phyloP scores from a whole-genome alignment of 352 stramenopile species.

The Pythium vanterpoolii region DNA sequence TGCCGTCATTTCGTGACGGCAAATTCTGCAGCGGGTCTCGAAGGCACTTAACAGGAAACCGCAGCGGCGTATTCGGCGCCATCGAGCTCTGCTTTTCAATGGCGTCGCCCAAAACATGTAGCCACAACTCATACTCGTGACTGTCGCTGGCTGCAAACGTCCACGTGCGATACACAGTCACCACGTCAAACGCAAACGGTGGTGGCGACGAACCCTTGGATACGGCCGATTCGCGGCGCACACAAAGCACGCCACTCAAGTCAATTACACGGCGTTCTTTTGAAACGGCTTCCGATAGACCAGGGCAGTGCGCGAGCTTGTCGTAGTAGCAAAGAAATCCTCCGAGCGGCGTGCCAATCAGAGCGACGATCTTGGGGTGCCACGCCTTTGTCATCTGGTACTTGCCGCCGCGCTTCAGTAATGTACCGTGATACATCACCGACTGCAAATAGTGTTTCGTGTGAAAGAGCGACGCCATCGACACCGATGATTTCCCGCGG shows the following conservation, averaged over 20 bases:
- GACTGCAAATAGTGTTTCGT: constrained; percentile 44
- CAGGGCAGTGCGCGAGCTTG: constrained; percentile 58
- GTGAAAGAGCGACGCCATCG: constrained; percentile 32
- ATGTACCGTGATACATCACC: constrained; percentile 52
- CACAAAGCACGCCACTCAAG: constrained; percentile 58
- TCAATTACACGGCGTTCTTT: constrained; percentile 68
- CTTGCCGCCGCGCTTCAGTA: constrained; percentile 57
- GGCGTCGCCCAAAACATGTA: constrained; percentile 46
- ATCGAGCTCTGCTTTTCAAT: constrained; percentile 58
- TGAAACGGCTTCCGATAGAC: constrained; percentile 34
- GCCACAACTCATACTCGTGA: constrained; percentile 55
- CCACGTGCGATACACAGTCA: constrained; percentile 74
- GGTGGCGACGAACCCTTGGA: constrained; percentile 11
- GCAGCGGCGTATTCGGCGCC: constrained; percentile 41
- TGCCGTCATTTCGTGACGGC: constrained; percentile 39
- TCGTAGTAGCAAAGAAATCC: constrained; percentile 76
- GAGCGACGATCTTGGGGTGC: constrained; percentile 45
- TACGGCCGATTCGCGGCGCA: constrained; percentile 44
- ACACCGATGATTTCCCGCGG: constrained; percentile 25
- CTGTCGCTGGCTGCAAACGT: constrained; percentile 51
- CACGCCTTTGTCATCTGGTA: constrained; percentile 58
- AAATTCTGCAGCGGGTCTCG: constrained; percentile 29
- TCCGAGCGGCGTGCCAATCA: constrained; percentile 63
- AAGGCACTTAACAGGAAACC: constrained; percentile 48
- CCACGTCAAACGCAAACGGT: constrained; percentile 56